These are phyloP conservation scores for Omphalotus guepiniiformis DNA, from an alignment of 768 basidiomycete species.

Conservation along the genomic window DNA sequence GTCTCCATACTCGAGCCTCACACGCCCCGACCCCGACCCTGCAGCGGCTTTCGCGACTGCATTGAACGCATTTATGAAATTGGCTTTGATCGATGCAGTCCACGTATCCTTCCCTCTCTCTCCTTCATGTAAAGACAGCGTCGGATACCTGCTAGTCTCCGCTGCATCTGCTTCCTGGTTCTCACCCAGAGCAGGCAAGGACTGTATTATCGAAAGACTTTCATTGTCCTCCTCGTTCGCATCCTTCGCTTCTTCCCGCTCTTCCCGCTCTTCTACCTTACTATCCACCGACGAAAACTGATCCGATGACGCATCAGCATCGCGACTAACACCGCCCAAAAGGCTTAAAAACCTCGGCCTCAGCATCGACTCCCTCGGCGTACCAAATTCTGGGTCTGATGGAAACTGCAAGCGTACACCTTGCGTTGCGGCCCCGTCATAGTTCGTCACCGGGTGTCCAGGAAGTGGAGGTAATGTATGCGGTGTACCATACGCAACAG, in stretches of 20 bases:
- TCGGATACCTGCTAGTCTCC: too few species aligned
- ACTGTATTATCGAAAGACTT: too few species aligned
- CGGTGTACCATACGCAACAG: constrained; percentile 1
- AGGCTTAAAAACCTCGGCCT: constrained; percentile 7
- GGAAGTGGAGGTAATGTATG: background rate
- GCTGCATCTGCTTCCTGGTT: too few species aligned
- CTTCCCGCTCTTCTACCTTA: too few species aligned
- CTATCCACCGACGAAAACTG: too few species aligned
- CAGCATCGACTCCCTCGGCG: constrained; percentile 2
- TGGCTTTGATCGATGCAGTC: constrained; percentile 38
- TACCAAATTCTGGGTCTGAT: constrained; percentile 8
- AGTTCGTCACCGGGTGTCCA: background rate
- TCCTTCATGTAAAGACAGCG: too few species aligned
- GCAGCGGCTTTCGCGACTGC: constrained; percentile 30
- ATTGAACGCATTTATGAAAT: constrained; percentile 45
- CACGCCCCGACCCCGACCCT: background rate
- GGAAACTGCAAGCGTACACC: constrained; percentile 3
- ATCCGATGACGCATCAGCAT: too few species aligned
- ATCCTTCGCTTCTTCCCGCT: too few species aligned
- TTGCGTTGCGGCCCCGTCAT: background rate
- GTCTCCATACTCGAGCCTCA: background rate
- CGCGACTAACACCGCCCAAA: too few species aligned
- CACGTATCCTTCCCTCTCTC: constrained; percentile 29
- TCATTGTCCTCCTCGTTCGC: too few species aligned
- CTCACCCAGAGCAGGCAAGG: too few species aligned